These are phyloP conservation scores for Lolium rigidum DNA, from an alignment of 176 grass and related monocot genomes.

Conservation along the genomic window DNA sequence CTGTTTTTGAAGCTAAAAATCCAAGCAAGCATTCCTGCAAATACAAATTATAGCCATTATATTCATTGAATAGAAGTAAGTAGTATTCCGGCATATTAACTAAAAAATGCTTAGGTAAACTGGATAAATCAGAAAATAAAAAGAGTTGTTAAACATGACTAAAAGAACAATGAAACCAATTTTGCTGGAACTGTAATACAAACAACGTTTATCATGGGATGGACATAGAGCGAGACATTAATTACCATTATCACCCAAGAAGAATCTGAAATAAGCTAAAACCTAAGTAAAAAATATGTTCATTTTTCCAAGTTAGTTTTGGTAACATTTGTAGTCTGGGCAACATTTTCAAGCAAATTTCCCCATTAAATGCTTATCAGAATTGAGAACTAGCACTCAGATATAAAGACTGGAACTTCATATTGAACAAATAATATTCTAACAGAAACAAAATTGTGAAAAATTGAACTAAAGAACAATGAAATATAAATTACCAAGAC, in stretches of 20 bases:
- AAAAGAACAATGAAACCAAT: neutral
- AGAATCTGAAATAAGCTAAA: neutral
- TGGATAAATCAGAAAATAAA: neutral
- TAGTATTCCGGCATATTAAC: neutral
- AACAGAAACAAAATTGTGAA: neutral
- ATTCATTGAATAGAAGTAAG: neutral
- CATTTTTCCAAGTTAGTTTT: no score
- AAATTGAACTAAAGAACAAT: neutral
- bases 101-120: neutral
- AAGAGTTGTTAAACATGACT: neutral
- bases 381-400: neutral
- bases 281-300: no score
- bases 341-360: neutral
- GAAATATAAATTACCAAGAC: neutral
- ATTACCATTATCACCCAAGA: neutral
- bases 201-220: neutral
- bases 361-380: neutral
- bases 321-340: no score
- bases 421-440: neutral
- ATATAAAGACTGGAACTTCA: neutral
- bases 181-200: neutral
- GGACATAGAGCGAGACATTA: neutral
- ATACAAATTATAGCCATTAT: neutral
- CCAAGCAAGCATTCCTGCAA: conserved; percentile 68
- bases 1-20: conserved; percentile 65